These are phyloP conservation scores for Sphaerosporella brunnea DNA, from an alignment of 495 filamentous ascomycete genomes.

Conservation along the genomic window DNA sequence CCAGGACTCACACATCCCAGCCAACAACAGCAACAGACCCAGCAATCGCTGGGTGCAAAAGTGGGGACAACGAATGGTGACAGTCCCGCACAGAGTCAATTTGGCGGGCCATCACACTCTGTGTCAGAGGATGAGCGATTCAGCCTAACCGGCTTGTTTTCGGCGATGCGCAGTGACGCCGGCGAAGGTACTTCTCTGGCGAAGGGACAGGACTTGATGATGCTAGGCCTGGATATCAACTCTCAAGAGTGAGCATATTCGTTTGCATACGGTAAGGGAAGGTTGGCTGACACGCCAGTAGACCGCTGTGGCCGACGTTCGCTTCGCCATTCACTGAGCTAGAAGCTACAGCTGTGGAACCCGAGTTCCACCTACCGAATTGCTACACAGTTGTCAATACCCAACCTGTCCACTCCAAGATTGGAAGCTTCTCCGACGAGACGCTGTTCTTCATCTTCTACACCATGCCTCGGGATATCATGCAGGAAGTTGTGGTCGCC, in stretches of 20 bases:
- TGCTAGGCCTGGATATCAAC: conserved; percentile 51
- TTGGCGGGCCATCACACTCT: not conserved
- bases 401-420: conserved; percentile 43
- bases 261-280: not conserved
- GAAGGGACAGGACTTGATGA: conserved; percentile 51
- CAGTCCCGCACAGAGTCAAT: not conserved
- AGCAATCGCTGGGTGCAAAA: conserved; percentile 9
- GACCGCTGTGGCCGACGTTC: conserved; percentile 20
- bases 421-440: conserved; percentile 50
- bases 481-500: conserved; percentile 51
- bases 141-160: conserved; percentile 45
- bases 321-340: conserved; percentile 44
- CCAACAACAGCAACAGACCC: conserved; percentile 35
- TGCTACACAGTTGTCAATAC: conserved; percentile 58
- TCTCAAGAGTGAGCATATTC: conserved; percentile 39
- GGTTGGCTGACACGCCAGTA: conserved; percentile 15
- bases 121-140: conserved; percentile 40
- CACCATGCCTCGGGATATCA: conserved; percentile 50
- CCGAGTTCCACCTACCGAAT: conserved; percentile 49
- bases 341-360: conserved; percentile 44
- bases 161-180: conserved; percentile 45
- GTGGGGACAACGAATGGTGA: conserved; percentile 13
- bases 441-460: conserved; percentile 68
- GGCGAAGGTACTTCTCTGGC: conserved; percentile 42
- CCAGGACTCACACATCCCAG: conserved; percentile 21